Conservation (phyloP, 768 basidiomycete genomes). For the Trametes cingulata region DNA sequence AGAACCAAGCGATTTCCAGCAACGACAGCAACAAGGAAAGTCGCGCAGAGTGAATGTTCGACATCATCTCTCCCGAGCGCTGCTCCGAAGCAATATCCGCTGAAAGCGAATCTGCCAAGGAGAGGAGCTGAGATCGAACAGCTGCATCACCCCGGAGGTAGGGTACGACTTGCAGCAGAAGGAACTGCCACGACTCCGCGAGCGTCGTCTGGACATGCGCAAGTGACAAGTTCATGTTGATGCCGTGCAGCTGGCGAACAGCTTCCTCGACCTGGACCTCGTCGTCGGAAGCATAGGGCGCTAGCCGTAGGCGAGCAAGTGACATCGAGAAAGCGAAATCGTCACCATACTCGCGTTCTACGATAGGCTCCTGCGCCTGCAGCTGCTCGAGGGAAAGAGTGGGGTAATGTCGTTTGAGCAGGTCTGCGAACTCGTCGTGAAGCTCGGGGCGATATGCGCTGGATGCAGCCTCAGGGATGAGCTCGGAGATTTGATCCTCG, state of each 20-base stretch:
- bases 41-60: slow-evolving; percentile 73
- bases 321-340: slow-evolving; percentile 70
- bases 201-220: slow-evolving; percentile 75
- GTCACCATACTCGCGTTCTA: slow-evolving; percentile 78
- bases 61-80: slow-evolving; percentile 82
- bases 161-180: slow-evolving; percentile 64
- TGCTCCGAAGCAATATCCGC: slow-evolving; percentile 65
- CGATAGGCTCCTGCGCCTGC: slow-evolving; percentile 57
- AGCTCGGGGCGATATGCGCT: slow-evolving; percentile 73
- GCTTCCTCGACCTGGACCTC: slow-evolving; percentile 48
- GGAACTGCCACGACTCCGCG: slow-evolving; percentile 74
- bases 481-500: slow-evolving; percentile 64
- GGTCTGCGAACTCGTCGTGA: slow-evolving; percentile 58
- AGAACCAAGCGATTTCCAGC: slow-evolving; percentile 82
- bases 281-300: slow-evolving; percentile 45
- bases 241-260: slow-evolving; percentile 62
- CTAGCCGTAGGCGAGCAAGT: slow-evolving; percentile 61
- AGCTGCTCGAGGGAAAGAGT: slow-evolving; percentile 67
- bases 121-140: slow-evolving; percentile 56
- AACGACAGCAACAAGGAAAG: slow-evolving; percentile 73
- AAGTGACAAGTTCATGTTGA: slow-evolving; percentile 88
- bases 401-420: slow-evolving; percentile 53
- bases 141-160: slow-evolving; percentile 63
- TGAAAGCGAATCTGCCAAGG: slow-evolving; percentile 64
- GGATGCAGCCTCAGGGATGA: slow-evolving; percentile 66